These are phyloP conservation scores for Solanum rostratum DNA, from an alignment of 257 asterid genomes.

Conservation along the genomic window DNA sequence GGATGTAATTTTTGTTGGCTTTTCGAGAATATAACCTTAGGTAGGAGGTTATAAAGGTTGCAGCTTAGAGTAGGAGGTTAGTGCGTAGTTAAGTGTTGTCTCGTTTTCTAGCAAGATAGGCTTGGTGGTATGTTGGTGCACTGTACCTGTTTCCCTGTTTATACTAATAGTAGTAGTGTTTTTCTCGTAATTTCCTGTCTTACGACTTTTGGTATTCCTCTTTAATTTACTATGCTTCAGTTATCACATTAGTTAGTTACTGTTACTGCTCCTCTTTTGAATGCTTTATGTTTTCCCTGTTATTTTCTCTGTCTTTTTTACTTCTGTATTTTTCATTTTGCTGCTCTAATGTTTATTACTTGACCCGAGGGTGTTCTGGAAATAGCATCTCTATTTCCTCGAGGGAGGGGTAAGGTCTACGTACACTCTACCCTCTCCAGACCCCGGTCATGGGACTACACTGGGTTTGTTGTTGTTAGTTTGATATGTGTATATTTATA, in stretches of 20 bases:
- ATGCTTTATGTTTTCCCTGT: neutral
- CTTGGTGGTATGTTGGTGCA: neutral
- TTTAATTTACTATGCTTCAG: neutral
- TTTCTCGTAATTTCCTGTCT: neutral
- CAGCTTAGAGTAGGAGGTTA: neutral
- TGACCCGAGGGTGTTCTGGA: no score
- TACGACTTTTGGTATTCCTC: no score
- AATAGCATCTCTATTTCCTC: neutral
- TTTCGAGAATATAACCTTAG: neutral
- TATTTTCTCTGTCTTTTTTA: neutral
- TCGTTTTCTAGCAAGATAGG: neutral
- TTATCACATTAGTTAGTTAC: neutral
- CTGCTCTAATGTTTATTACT: neutral
- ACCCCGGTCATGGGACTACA: neutral
- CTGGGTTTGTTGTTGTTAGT: neutral
- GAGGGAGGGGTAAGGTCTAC: neutral
- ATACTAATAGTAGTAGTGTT: neutral
- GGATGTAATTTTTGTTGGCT: neutral
- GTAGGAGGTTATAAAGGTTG: neutral
- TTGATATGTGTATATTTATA: neutral
- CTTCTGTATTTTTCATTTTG: neutral
- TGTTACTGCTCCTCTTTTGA: neutral
- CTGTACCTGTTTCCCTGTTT: neutral
- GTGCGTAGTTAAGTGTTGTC: neutral
- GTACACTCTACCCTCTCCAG: neutral